Evolutionary conservation across 2,329 filamentous ascomycete genomes (phyloP), one percentile per base, ranked within the genome.

Genomic region (Fusarium cyanostomum): DNA sequence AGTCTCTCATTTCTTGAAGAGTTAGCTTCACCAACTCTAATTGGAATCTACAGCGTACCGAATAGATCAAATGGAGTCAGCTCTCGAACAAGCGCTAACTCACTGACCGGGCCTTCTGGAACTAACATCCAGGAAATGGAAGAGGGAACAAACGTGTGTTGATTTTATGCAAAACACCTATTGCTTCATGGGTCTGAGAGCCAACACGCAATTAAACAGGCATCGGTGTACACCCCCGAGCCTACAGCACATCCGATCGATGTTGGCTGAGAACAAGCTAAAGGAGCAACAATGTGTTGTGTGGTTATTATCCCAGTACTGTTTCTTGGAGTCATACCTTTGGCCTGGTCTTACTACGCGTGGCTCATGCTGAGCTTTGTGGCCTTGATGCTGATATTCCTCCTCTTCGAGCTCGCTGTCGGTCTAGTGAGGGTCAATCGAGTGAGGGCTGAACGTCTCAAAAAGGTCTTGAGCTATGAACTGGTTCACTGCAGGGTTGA

Each of bases 81-180:
- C n/a, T n/a, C n/a, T n/a, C n/a, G n/a, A 18, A 44, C 39, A 15
- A 51, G 55, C 10, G 37, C 28, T n/a, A 44, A 64, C 21, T 56
- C 49, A 33, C 49, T 39, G 43, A 42, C 59, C 2, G 42, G 49
- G 16, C 24, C 11, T 26, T 56, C 44, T 21, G 6, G 60, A 51
- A 35, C 16, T 21, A 60, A 43, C 8, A 51, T 39, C 7, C 21
- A 28, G 12, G 39, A 53, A 30, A 21, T 65, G 15, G 59, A 63
- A 38, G 35, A 56, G 30, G 59, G 49, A 11, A 11, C 28, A 31
- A 30, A n/a, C 10, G 60, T 30, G 15, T 48, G 41, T 31, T 31
- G 4, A 13, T 11, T 16, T 2, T 27, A 16, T 16, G 10, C 8
- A 8, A 16, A 5, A 12, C 5, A 27, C 8, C 21, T 41, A 7